A percentile compares a stretch with the other conserved stretches of the same genome.
These are phyloP conservation scores for Tanacetum coccineum DNA, from an alignment of 129 eudicot species.

Conservation along the genomic window DNA sequence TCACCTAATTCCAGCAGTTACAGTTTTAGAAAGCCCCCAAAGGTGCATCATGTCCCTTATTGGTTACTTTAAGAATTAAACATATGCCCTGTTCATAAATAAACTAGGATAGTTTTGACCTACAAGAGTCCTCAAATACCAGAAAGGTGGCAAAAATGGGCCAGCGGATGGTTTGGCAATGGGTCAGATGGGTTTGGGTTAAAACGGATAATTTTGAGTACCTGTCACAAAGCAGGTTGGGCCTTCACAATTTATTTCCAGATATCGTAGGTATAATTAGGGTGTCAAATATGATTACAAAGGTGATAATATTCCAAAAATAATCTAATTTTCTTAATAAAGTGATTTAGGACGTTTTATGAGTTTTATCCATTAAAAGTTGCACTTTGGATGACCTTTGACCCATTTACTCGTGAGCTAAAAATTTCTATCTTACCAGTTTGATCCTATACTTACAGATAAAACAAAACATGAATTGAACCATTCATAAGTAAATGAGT, in stretches of 20 bases:
- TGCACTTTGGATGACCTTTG: neutral
- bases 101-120: neutral
- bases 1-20: neutral
- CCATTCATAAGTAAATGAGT: neutral
- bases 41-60: neutral
- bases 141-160: neutral
- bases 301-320: neutral
- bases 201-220: neutral
- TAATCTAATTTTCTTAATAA: neutral
- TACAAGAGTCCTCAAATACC: constrained; percentile 10
- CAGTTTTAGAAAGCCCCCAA: neutral
- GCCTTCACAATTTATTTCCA: neutral
- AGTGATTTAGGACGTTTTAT: neutral
- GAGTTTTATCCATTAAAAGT: neutral
- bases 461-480: neutral
- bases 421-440: neutral
- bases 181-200: neutral
- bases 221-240: neutral
- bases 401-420: neutral
- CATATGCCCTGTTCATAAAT: neutral
- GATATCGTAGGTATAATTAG: neutral
- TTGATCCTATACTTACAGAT: neutral
- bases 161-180: neutral
- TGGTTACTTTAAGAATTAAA: neutral
- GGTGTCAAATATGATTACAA: neutral